Base-by-base conservation (phyloP, 768 basidiomycete genomes). In the Pleurotus ostreatus region DNA sequence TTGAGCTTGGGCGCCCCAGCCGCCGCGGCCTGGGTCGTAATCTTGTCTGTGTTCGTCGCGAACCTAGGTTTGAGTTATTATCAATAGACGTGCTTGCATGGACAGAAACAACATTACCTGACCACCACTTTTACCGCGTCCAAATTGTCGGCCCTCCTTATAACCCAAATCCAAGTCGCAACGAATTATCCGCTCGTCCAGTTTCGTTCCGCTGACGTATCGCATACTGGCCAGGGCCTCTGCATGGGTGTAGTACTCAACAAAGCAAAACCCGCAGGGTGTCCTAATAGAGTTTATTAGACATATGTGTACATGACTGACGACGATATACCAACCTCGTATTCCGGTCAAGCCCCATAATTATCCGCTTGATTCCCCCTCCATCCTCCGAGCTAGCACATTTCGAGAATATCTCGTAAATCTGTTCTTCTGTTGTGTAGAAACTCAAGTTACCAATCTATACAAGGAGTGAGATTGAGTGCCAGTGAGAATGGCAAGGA, bases 121-220 rank as follows among this genome's bases (percentile, higher is more conserved):
- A 2, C 97, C 97, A 30, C 97, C 97, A 61, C 92, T 95, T 71
- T 95, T 98, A 23, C 97, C 97, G 59, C 97, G 78, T 26, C 97
- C 97, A 60, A 98, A 99, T 71, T 99, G 97, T 59, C 97, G 78
- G 12, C 96, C 96, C 66, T 99, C 97, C 66, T 86, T 86, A 73
- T 98, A 99, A 5, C 97, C 97, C 23, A 94, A 78, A 75, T 99
- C 97, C 66, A 99, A 76, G 75, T 99, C 97, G 66, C 95, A 98
- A 46, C 97, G 89, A 60, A 99, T 96, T 63, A 99, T 92, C 34
- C 97, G 89, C 72, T 99, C 97, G 71, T 99, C 97, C 18, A 99
- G 85, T 75, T 98, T 98, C 37, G 95, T 94, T n/a, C 96, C 97
- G 49, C 91, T 94, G 63, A 98, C 84, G 70, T 97, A 95, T 47